Evolutionary conservation across 495 filamentous ascomycete genomes (phyloP).

Genomic region (Tuber microsphaerosporum): DNA sequence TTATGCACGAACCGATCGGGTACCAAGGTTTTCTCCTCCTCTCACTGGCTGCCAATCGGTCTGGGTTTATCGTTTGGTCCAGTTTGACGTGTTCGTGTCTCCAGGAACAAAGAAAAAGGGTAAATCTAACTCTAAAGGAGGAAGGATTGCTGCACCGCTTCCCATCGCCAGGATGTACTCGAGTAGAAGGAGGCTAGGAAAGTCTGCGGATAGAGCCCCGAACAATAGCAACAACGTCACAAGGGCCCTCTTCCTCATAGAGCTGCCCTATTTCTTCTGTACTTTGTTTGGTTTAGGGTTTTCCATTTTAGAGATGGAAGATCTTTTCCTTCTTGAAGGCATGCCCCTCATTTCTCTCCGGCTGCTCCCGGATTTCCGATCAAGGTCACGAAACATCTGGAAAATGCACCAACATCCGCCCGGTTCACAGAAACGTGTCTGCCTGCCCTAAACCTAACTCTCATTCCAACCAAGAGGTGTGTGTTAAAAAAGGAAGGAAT

Average conservation of each 20-base stretch:
- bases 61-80: conserved; percentile 34
- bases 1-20: conserved; percentile 36
- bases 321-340: neutral
- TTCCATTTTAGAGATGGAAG: neutral
- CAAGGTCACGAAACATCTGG: conserved; percentile 28
- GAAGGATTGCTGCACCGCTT: neutral
- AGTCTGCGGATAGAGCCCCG: neutral
- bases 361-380: conserved; percentile 19
- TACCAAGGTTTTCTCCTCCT: conserved; percentile 14
- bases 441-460: neutral
- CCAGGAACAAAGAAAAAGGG: conserved; percentile 35
- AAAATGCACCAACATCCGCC: conserved; percentile 24
- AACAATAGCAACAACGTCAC: neutral
- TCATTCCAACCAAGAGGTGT: neutral
- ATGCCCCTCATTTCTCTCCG: neutral
- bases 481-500: too few species aligned
- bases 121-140: conserved; percentile 2
- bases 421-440: neutral
- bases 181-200: neutral
- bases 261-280: neutral
- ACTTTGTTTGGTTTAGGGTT: neutral
- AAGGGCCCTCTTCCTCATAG: neutral
- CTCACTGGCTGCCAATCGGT: conserved; percentile 21
- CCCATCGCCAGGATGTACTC: neutral
- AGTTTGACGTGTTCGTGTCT: conserved; percentile 37